Percentiles rank a stretch among this genome's conserved stretches.
phyloP scores from a whole-genome alignment of 2,329 filamentous ascomycete genomes.

The Didymellaceae sp. region DNA sequence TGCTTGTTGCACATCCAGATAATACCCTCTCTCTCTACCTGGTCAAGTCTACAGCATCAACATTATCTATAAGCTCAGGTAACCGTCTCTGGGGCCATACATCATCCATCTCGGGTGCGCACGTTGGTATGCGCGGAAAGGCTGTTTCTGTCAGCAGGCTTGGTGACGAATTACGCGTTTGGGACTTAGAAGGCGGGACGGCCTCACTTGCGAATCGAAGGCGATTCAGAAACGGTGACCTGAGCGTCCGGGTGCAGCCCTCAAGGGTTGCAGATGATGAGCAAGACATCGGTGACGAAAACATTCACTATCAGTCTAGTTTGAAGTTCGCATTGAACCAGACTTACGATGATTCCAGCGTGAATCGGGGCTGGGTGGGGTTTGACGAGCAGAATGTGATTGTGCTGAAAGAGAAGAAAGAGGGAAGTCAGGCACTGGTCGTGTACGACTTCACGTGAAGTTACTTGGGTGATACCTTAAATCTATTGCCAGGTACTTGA shows the following conservation, averaged over 20 bases:
- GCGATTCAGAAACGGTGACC: slow-evolving; percentile 52
- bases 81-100: slow-evolving; percentile 90
- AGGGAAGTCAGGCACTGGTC: slow-evolving; percentile 74
- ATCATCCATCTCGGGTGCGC: slow-evolving; percentile 82
- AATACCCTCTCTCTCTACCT: slow-evolving; percentile 86
- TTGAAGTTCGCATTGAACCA: slow-evolving; percentile 46
- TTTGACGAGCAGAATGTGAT: slow-evolving; percentile 95
- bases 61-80: slow-evolving; percentile 73
- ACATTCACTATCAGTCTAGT: slow-evolving; percentile 39
- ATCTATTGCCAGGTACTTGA: no score
- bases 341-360: slow-evolving; percentile 48
- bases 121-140: slow-evolving; percentile 83
- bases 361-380: slow-evolving; percentile 72
- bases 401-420: slow-evolving; percentile 73
- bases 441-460: slow-evolving; percentile 83
- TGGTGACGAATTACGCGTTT: slow-evolving; percentile 75
- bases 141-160: slow-evolving; percentile 85
- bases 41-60: slow-evolving; percentile 72
- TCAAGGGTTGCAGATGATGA: slow-evolving; percentile 36
- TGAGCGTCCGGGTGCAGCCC: slow-evolving; percentile 62
- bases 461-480: no score
- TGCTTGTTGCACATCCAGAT: slow-evolving; percentile 82
- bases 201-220: slow-evolving; percentile 53
- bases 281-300: slow-evolving; percentile 25
- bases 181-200: slow-evolving; percentile 82